Conservation (phyloP, 768 basidiomycete species). For the Hebeloma cylindrosporum region DNA sequence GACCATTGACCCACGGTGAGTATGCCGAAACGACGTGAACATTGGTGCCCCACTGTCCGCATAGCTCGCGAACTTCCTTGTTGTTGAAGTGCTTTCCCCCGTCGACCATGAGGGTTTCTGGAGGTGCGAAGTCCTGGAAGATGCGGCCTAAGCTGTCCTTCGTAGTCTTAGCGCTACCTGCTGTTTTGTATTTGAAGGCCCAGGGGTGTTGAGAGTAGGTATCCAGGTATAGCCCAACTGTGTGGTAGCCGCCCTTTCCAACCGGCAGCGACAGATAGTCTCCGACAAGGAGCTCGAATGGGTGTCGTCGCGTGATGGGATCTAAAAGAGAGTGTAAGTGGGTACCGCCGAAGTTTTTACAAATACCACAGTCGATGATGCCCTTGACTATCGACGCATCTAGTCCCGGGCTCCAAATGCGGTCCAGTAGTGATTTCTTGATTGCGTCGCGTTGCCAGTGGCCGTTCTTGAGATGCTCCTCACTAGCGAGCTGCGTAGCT, state of each 20-base stretch:
- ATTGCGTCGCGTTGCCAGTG: slow-evolving; percentile 34
- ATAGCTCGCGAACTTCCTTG: slow-evolving; percentile 26
- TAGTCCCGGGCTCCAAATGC: slow-evolving; percentile 25
- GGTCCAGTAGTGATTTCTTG: slow-evolving; percentile 28
- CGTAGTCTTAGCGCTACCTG: slow-evolving; percentile 29
- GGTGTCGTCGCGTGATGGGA: slow-evolving; percentile 32
- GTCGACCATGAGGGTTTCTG: slow-evolving; percentile 37
- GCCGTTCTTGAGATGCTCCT: no score
- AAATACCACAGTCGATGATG: slow-evolving; percentile 21
- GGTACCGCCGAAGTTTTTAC: slow-evolving; percentile 29
- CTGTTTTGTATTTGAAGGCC: slow-evolving; percentile 28
- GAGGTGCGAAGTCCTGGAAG: slow-evolving; percentile 13
- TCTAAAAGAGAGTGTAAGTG: slow-evolving; percentile 32
- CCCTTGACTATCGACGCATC: slow-evolving; percentile 24
- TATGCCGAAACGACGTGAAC: slow-evolving; percentile 29
- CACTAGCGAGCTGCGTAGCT: no score
- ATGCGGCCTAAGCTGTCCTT: slow-evolving; percentile 20
- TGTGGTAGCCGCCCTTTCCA: slow-evolving; percentile 30
- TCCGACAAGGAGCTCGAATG: slow-evolving; percentile 34
- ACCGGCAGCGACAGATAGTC: slow-evolving; percentile 33
- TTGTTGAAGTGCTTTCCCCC: slow-evolving; percentile 36
- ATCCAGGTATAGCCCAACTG: slow-evolving; percentile 28
- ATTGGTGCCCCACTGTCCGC: slow-evolving; percentile 17
- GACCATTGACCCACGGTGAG: slow-evolving; percentile 40
- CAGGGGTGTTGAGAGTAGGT: slow-evolving; percentile 27